Evolutionary conservation across 2,329 filamentous ascomycete species (phyloP).

Genomic region (Coniochaeta sp.): DNA sequence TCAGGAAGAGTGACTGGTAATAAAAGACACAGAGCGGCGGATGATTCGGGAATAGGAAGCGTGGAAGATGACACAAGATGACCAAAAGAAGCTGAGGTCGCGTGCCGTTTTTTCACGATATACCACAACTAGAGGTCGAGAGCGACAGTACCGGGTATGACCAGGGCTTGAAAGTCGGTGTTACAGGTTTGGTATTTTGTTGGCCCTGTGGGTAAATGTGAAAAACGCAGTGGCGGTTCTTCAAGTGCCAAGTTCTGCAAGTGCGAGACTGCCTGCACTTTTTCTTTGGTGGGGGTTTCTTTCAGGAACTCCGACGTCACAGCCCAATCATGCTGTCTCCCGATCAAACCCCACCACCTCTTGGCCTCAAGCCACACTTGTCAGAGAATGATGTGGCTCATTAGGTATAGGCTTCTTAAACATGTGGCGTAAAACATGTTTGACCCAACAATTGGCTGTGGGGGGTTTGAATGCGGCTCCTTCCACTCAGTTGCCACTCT

Average conservation of each 20-base stretch:
- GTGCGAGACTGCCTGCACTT: background rate
- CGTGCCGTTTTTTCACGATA: background rate
- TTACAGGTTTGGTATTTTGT: background rate
- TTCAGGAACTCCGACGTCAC: slow-evolving; percentile 1
- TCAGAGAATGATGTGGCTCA: no score
- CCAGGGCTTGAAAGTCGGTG: background rate
- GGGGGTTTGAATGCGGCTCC: background rate
- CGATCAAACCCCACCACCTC: background rate
- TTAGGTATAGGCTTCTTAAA: no score
- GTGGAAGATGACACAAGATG: background rate
- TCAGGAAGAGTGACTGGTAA: background rate
- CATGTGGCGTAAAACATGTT: background rate
- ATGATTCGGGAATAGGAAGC: background rate
- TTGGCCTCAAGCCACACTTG: no score
- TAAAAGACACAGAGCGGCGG: background rate
- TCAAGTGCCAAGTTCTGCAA: background rate
- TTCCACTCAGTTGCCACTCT: no score
- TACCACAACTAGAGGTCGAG: no score
- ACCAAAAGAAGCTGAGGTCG: background rate
- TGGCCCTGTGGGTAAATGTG: background rate
- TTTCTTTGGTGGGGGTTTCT: background rate
- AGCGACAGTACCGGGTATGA: background rate
- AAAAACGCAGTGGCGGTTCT: background rate
- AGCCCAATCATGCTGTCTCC: background rate
- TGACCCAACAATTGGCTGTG: background rate